Base-by-base conservation (phyloP, 306 rosid species). In the Echinosophora koreensis region DNA sequence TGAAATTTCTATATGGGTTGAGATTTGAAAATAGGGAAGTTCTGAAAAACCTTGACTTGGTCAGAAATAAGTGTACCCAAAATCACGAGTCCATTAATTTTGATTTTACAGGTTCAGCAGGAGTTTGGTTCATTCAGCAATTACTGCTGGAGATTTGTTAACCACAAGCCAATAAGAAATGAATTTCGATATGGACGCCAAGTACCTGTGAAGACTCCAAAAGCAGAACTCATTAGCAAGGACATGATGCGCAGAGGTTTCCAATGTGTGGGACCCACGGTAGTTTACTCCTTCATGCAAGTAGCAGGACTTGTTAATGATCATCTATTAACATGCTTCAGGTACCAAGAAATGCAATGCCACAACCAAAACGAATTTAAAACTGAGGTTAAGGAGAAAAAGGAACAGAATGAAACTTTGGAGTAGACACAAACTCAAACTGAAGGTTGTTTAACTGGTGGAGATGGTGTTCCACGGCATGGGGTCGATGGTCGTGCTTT, bases 161-260 rank as follows among this genome's bases (percentile, higher is more conserved):
- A 88, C 82, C 83, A 88, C 56, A 92, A 84, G 81, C 86, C 91
- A 18, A 68, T 88, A 54, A 86, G 81, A 75, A 95, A 89, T 70
- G 90, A 87, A 77, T 88, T 76, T 83, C 84, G 97, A 42, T 89
- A 92, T 15, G 88, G 81, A 0, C 97, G 97, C 14, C 97, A 89
- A 85, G 91, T 95, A 17, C 96, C 98, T 0, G 98, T 63, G 17
- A 95, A 92, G 80, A 90, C 93, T 0, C 97, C 98, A 12, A 95
- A 95, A 88, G 89, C 96, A 5, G 96, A 95, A 77, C 46, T 84
- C 51, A 86, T 95, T 38, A 90, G 98, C 89, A 95, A 95, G 86
- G 97, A 90, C 84, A 77, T 95, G 92, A 89, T 92, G 89, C 85
- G 84, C 28, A 88, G 99, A 82, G 99, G 99, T 28, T 95, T 95